These are phyloP conservation scores for Daldinia sp. DNA, from an alignment of 2,329 filamentous ascomycete genomes.

Conservation along the genomic window DNA sequence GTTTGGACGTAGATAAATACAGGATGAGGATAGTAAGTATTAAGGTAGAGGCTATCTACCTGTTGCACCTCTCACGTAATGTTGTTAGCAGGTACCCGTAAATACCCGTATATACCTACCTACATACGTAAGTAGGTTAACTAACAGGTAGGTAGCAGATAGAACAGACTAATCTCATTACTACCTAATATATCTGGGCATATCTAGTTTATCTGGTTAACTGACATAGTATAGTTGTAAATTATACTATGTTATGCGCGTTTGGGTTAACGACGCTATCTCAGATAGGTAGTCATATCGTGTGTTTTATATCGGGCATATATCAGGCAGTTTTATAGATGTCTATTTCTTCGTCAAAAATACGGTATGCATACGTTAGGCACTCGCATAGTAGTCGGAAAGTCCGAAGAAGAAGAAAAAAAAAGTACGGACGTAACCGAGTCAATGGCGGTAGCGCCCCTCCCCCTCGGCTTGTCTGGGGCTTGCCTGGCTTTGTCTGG, in stretches of 20 bases:
- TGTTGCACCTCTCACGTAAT: not conserved
- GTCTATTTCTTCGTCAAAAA: not conserved
- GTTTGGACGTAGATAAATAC: not conserved
- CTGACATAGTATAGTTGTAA: not conserved
- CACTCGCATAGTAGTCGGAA: not conserved
- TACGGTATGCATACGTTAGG: constrained; percentile 2
- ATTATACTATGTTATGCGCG: not conserved
- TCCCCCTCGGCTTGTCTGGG: constrained; percentile 8
- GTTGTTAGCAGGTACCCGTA: not conserved
- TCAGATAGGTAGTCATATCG: constrained; percentile 12
- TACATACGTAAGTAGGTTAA: constrained; percentile 15
- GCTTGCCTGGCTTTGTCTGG: not conserved
- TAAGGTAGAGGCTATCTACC: not conserved
- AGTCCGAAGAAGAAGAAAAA: not conserved
- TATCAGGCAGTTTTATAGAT: constrained; percentile 5
- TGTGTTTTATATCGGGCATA: not conserved
- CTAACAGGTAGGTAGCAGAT: not conserved
- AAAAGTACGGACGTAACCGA: constrained; percentile 6
- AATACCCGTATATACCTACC: constrained; percentile 9
- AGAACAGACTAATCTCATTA: constrained; percentile 7
- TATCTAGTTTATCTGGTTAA: no score
- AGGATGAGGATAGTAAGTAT: not conserved
- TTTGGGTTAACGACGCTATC: not conserved
- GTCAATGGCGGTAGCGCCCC: constrained; percentile 10
- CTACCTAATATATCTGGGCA: constrained; percentile 10